Evolutionary conservation across 352 stramenopile genomes (phyloP), one percentile per base, ranked within the genome.

Genomic region (Phytopythium cucurbitacearum): DNA sequence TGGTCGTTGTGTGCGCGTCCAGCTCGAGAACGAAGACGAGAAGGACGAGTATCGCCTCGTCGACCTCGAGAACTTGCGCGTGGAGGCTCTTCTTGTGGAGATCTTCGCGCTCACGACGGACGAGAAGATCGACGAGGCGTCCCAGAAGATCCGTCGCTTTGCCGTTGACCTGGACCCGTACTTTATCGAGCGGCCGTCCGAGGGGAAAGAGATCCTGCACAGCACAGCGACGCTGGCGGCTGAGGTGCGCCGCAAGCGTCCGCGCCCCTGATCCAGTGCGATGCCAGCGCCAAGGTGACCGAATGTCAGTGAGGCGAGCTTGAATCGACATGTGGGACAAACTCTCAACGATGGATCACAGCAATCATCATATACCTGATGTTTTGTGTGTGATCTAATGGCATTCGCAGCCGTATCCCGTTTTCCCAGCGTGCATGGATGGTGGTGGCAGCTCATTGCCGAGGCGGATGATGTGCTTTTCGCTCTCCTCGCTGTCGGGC

Each of bases 41-140:
- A 87, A 91, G 33, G 83, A 94, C 50, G 75, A 94, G 40, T 89
- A 91, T 41, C 80, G 80, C n/a, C 64, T 94, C 1, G 83, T 91
- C 13, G 83, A 91, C 48, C 51, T 94, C 12, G 80, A 94, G 50
- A 94, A 91, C 52, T 59, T 94, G 21, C 80, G 80, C 13, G 82
- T 94, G 7, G 84, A 94, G 49, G 84, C 84, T n/a, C 64, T 92
- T 5, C 67, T 94, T 6, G 73, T 94, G n/a, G 84, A 94, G 57
- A 87, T 94, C 16, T 92, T 79, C 21, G 69, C 82, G 33, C 73
- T 94, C 37, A 91, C 84, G 38, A 91, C 80, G 9, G 84, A 94
- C 45, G 84, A 94, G 37, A 89, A 90, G 55, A 91, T 94, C 40
- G 84, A 94, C 44, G 84, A 92, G 34, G 80, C 76, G 0, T 88